A percentile compares a stretch with the other conserved stretches of the same genome.
phyloP scores from a whole-genome alignment of 805 yeast species.

The Metschnikowia santaceciliae region DNA sequence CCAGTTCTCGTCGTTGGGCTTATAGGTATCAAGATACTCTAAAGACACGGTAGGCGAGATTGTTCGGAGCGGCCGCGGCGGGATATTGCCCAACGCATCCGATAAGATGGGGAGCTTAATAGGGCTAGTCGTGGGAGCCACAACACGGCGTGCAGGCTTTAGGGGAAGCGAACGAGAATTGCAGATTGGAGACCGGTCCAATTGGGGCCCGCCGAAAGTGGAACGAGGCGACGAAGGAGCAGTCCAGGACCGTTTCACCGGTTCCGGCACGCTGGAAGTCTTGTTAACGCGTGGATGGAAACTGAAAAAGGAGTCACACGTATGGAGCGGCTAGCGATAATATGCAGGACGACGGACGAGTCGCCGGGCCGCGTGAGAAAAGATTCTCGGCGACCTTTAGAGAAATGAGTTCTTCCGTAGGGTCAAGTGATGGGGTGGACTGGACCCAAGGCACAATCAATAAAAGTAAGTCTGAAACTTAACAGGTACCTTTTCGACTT shows the following conservation, averaged over 20 bases:
- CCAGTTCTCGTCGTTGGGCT: slow-evolving; percentile 44
- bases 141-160: no score
- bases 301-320: no score
- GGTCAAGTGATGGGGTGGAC: no score
- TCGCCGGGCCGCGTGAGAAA: no score
- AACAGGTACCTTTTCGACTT: no score
- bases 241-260: slow-evolving; percentile 9
- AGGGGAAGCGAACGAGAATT: not conserved
- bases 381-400: no score
- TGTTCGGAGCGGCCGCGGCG: not conserved
- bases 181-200: not conserved
- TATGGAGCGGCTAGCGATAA: no score
- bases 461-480: no score
- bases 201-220: not conserved
- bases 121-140: not conserved
- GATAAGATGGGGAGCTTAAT: slow-evolving; percentile 34
- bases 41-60: slow-evolving; percentile 36
- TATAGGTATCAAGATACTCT: slow-evolving; percentile 43
- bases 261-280: not conserved
- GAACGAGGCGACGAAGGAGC: slow-evolving; percentile 15
- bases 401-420: no score
- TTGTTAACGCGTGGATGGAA: no score
- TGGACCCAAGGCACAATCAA: no score
- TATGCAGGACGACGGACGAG: no score
- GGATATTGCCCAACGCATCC: slow-evolving; percentile 9